Conservation (phyloP, 1,284 basidiomycete species). For the Psilocybe mexicana region DNA sequence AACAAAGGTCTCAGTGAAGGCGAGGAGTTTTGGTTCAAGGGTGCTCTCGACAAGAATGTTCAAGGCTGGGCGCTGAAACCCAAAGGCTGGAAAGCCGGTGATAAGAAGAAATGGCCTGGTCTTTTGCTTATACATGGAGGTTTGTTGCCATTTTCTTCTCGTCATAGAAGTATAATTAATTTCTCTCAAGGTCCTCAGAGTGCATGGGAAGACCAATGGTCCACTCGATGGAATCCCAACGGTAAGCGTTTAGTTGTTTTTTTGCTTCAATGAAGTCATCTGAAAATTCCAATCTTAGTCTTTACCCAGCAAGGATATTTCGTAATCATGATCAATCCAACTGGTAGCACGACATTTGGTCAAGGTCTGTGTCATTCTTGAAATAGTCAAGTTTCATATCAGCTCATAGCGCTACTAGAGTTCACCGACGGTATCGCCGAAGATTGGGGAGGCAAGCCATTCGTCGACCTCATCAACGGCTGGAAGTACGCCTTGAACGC, state of each 20-base stretch:
- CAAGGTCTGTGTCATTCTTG: constrained; percentile 53
- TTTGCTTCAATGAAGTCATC: neutral
- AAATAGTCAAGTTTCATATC: neutral
- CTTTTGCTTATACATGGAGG: constrained; percentile 79
- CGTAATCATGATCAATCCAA: constrained; percentile 83
- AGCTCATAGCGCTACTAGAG: constrained; percentile 41
- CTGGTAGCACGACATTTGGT: constrained; percentile 86
- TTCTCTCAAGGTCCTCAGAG: constrained; percentile 61
- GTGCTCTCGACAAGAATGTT: constrained; percentile 68
- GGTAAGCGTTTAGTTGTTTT: constrained; percentile 37
- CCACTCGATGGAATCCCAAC: constrained; percentile 87
- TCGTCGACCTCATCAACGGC: constrained; percentile 76
- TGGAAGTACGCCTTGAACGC: constrained; percentile 70
- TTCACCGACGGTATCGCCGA: constrained; percentile 79
- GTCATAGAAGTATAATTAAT: neutral
- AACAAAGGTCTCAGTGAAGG: constrained; percentile 58
- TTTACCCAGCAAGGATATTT: constrained; percentile 87
- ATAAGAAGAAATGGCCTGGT: constrained; percentile 75
- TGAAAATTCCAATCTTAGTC: constrained; percentile 40
- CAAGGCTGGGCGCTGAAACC: constrained; percentile 87
- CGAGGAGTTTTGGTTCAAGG: constrained; percentile 86
- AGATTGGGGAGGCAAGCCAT: constrained; percentile 88
- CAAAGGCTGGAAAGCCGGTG: constrained; percentile 64
- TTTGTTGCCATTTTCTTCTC: constrained; percentile 15
- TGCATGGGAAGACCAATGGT: constrained; percentile 85